Conservation (phyloP, 352 stramenopile genomes). For the Phytophthora ohioensis region DNA sequence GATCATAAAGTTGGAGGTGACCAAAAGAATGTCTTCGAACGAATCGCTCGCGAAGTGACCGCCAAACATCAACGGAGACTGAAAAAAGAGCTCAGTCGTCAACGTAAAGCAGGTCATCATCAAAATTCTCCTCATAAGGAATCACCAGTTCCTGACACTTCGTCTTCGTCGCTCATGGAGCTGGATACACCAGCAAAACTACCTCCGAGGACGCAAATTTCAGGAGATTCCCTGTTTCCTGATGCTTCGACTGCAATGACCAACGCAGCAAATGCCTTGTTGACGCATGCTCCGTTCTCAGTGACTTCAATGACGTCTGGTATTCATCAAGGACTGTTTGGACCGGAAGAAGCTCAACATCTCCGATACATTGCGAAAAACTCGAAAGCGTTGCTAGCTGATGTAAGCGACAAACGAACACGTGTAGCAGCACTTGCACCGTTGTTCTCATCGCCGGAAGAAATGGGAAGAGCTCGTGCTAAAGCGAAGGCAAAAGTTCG, state of each 20-base stretch:
- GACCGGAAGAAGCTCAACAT: constrained; percentile 48
- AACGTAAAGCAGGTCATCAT: constrained; percentile 22
- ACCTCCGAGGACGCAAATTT: background rate
- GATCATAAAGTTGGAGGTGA: constrained; percentile 41
- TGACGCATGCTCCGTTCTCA: constrained; percentile 48
- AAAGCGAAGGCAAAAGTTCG: constrained; percentile 31
- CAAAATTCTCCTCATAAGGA: constrained; percentile 11
- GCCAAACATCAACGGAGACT: constrained; percentile 46
- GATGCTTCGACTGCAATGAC: constrained; percentile 34
- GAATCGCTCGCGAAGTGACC: constrained; percentile 53
- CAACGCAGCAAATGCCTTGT: constrained; percentile 29
- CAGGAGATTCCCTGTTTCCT: constrained; percentile 13
- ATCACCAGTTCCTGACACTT: background rate
- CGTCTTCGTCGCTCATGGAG: constrained; percentile 20
- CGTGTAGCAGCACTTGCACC: constrained; percentile 30
- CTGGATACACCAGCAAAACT: constrained; percentile 19
- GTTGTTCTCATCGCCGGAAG: constrained; percentile 37
- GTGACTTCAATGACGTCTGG: constrained; percentile 49
- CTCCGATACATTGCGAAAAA: constrained; percentile 45
- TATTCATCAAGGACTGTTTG: constrained; percentile 54
- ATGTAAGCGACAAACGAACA: constrained; percentile 38
- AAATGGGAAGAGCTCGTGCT: constrained; percentile 28
- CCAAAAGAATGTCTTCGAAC: constrained; percentile 41
- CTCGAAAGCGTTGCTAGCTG: constrained; percentile 16
- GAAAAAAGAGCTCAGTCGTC: constrained; percentile 33